A percentile compares a stretch with the other conserved stretches of the same genome.
phyloP scores from a whole-genome alignment of 176 grass and related monocot species.

The Avena insularis region DNA sequence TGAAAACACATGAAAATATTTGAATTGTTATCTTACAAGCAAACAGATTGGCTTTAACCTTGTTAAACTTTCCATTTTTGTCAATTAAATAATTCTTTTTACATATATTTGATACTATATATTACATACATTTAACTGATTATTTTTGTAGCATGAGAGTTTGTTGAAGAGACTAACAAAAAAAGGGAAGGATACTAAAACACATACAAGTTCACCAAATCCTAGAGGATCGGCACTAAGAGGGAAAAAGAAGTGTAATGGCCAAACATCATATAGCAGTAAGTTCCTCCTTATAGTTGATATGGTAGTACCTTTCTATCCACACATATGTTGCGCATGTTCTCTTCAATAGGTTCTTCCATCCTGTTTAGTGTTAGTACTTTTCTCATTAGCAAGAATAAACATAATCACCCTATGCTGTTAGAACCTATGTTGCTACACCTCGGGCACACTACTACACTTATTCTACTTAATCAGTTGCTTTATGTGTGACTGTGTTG shows the following conservation, averaged over 20 bases:
- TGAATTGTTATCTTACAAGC: not conserved
- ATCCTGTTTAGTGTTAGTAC: too few relatives aligned
- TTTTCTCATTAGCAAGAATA: not conserved
- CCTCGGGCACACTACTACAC: not conserved
- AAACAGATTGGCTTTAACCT: not conserved
- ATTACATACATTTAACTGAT: not conserved
- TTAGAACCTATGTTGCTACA: not conserved
- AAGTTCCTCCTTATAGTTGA: not conserved
- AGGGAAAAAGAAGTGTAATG: not conserved
- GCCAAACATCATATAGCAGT: not conserved
- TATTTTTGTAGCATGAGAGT: constrained; percentile 24
- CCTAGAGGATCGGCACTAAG: not conserved
- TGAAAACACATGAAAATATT: not conserved
- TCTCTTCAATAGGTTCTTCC: too few relatives aligned
- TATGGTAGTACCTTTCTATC: not conserved
- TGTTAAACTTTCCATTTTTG: not conserved
- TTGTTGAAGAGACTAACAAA: not conserved
- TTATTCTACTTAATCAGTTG: not conserved
- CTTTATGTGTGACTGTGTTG: not conserved
- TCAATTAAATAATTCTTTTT: not conserved
- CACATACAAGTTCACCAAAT: not conserved
- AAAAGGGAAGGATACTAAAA: not conserved
- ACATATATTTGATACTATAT: not conserved
- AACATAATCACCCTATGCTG: not conserved
- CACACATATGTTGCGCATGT: too few relatives aligned